Evolutionary conservation across 495 filamentous ascomycete genomes (phyloP).

Genomic region (Podospora bellae-mahoneyi): DNA sequence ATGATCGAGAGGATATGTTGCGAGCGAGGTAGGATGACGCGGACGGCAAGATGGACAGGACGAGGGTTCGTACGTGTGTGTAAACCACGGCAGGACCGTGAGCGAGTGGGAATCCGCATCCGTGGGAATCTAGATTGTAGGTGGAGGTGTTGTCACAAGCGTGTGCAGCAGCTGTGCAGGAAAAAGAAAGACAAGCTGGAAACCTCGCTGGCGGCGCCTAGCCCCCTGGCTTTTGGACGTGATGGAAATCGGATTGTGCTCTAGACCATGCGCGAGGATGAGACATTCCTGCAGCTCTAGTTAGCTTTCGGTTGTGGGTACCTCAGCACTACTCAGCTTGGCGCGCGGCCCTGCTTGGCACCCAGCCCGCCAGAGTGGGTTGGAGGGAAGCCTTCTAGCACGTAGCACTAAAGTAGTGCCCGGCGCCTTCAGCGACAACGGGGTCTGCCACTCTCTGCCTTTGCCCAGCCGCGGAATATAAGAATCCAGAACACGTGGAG

Average conservation of each 20-base stretch:
- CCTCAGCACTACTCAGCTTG: not conserved
- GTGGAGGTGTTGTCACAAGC: not conserved
- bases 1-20: not conserved
- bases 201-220: slow-evolving; percentile 5
- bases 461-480: not conserved
- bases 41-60: not conserved
- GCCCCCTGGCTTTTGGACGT: slow-evolving; percentile 2
- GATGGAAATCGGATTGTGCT: not conserved
- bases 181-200: slow-evolving; percentile 7
- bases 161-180: not conserved
- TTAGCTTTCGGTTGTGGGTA: slow-evolving; percentile 9
- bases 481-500: slow-evolving; percentile 10
- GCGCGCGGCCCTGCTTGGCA: not conserved
- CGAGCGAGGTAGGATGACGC: not conserved
- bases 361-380: slow-evolving; percentile 5
- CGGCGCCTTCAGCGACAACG: not conserved
- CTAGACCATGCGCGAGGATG: slow-evolving; percentile 6
- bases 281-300: slow-evolving; percentile 5
- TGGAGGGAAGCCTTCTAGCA: not conserved
- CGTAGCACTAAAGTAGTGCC: slow-evolving; percentile 11
- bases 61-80: not conserved
- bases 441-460: not conserved
- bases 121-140: not conserved
- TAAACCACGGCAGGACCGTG: not conserved
- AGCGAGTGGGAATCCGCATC: not conserved